Conservation (phyloP, 768 basidiomycete species). For the Astraeus odoratus region DNA sequence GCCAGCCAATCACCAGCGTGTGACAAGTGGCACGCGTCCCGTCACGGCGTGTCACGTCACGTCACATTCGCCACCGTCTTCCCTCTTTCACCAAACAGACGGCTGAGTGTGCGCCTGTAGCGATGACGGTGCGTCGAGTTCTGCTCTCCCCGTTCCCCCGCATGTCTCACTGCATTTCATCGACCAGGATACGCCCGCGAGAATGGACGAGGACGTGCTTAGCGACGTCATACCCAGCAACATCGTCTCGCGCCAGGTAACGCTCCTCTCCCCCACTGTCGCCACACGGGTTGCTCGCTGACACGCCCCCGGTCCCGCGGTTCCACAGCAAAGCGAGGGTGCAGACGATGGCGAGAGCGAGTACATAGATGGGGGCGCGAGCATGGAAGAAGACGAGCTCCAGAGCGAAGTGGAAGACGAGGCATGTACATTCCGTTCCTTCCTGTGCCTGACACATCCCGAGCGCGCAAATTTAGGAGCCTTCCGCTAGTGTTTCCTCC, state of each 20-base stretch:
- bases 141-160: not conserved
- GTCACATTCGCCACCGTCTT: not conserved
- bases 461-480: slow-evolving; percentile 11
- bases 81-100: not conserved
- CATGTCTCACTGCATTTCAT: not conserved
- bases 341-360: slow-evolving; percentile 68
- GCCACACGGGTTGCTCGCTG: not conserved
- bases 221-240: slow-evolving; percentile 89
- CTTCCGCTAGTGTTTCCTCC: slow-evolving; percentile 19
- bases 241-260: slow-evolving; percentile 84
- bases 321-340: slow-evolving; percentile 55
- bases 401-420: slow-evolving; percentile 45
- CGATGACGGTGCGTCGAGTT: not conserved
- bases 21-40: not conserved
- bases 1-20: no score
- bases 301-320: slow-evolving; percentile 13
- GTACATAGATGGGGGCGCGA: slow-evolving; percentile 48
- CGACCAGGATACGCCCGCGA: slow-evolving; percentile 9
- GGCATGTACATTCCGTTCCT: slow-evolving; percentile 15
- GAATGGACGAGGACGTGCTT: slow-evolving; percentile 71
- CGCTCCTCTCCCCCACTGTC: slow-evolving; percentile 1
- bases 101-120: not conserved
- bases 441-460: not conserved
- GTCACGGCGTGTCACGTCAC: not conserved
- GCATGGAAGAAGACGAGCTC: slow-evolving; percentile 55